Evolutionary conservation across 2,329 filamentous ascomycete species (phyloP), one percentile per base, ranked within the genome.

Genomic region (Diaporthe sp.): DNA sequence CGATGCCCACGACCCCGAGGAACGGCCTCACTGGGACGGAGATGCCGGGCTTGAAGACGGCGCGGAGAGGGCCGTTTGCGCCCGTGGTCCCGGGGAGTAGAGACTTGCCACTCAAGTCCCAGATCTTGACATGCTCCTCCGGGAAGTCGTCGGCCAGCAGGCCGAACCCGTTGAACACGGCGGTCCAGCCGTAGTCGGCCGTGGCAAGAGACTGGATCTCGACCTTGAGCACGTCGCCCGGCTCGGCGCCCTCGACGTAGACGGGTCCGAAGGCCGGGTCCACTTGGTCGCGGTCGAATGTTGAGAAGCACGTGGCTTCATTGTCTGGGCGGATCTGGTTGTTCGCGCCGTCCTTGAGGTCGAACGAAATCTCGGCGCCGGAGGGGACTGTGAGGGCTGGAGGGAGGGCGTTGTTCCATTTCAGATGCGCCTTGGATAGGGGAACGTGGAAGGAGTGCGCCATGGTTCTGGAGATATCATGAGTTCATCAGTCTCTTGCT

Each of bases 261-360:
- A 90, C 85, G 15, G 89, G 88, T 0, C 88, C 88, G 71, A 88
- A 85, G 63, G 86, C 88, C 1, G 88, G 88, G 77, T 89, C 88
- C 42, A 84, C 84, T 22, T 84, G 80, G 22, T 79, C 75, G 44
- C 86, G 80, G 76, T 88, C 82, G 74, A 89, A 84, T n/a, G 81
- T 81, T 10, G 79, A 65, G 63, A 90, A 80, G 34, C 84, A 83
- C 4, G 83, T 83, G 22, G 82, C 79, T 28, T 84, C 83, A 58
- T 87, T 88, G 28, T 82, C 81, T 9, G 84, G 82, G 7, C 83
- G 84, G 76, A 90, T 84, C 79, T 89, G 87, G 76, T 88, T 88
- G 79, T 88, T 86, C 76, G 86, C 87, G 60, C 87, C 88, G 77
- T 89, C 88, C 28, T 85, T 84, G 37, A 88, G 83, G 78, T 88